phyloP scores from a whole-genome alignment of 768 basidiomycete species.

The Stropharia rugosoannulata region DNA sequence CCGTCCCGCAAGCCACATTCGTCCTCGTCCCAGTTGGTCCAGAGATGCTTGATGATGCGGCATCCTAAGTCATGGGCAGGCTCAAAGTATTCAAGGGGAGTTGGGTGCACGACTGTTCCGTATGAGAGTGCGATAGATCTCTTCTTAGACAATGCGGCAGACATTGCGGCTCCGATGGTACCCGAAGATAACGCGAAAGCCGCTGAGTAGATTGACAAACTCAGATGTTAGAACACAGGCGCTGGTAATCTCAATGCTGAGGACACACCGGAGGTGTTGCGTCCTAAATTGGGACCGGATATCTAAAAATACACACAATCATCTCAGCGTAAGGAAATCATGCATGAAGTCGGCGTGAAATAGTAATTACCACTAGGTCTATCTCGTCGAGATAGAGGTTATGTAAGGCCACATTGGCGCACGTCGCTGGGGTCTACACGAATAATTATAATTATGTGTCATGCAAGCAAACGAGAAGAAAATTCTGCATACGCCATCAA shows the following conservation, averaged over 20 bases:
- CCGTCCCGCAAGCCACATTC: conserved; percentile 51
- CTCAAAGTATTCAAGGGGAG: conserved; percentile 53
- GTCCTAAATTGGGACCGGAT: conserved; percentile 83
- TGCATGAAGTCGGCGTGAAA: neutral
- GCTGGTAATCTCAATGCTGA: neutral
- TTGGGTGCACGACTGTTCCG: conserved; percentile 73
- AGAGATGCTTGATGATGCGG: conserved; percentile 71
- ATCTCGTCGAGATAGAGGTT: conserved; percentile 85
- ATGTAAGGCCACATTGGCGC: conserved; percentile 87
- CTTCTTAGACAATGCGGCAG: conserved; percentile 64
- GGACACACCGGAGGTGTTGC: conserved; percentile 74
- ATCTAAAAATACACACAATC: conserved; percentile 41
- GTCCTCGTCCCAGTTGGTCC: conserved; percentile 84
- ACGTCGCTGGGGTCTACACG: conserved; percentile 82
- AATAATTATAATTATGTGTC: neutral
- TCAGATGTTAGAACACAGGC: neutral
- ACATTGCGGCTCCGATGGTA: conserved; percentile 89
- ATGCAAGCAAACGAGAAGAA: neutral
- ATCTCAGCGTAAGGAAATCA: neutral
- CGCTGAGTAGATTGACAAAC: conserved; percentile 38
- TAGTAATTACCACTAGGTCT: conserved; percentile 74
- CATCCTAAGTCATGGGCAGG: conserved; percentile 74
- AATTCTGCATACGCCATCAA: conserved; percentile 65
- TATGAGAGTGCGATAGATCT: conserved; percentile 90
- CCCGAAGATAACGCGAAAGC: conserved; percentile 91